Conservation (phyloP, 2,329 filamentous ascomycete species). For the Ascochyta lentis region DNA sequence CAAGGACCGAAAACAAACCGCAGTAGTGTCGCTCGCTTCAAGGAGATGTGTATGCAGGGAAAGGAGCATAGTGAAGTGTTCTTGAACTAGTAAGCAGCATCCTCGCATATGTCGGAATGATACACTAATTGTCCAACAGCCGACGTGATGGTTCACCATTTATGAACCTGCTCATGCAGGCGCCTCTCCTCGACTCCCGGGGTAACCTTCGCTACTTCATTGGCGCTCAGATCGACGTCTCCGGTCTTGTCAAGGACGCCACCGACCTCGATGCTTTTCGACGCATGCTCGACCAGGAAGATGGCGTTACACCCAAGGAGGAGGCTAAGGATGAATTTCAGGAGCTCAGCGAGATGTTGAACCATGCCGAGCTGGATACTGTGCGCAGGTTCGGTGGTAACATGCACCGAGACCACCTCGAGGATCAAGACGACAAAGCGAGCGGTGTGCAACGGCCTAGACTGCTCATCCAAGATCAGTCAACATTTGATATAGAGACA, state of each 20-base stretch:
- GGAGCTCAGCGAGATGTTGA: constrained; percentile 73
- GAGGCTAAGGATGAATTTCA: constrained; percentile 68
- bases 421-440: constrained; percentile 55
- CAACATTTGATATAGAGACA: constrained; percentile 34
- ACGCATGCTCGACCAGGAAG: constrained; percentile 52
- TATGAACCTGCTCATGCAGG: constrained; percentile 78
- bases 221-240: constrained; percentile 75
- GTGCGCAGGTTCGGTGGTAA: constrained; percentile 68
- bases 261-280: constrained; percentile 69
- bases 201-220: constrained; percentile 73
- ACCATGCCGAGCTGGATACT: constrained; percentile 68
- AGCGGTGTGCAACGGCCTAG: constrained; percentile 50
- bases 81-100: constrained; percentile 69
- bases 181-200: constrained; percentile 71
- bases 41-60: constrained; percentile 66
- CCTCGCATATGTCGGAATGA: background rate
- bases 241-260: constrained; percentile 70
- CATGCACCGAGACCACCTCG: constrained; percentile 63
- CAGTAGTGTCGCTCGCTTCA: constrained; percentile 66
- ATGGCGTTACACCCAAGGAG: constrained; percentile 35
- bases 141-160: constrained; percentile 78
- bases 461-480: constrained; percentile 58
- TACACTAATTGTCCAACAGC: constrained; percentile 45
- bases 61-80: constrained; percentile 76
- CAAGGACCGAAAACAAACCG: constrained; percentile 75